A percentile compares a stretch with the other conserved stretches of the same genome.
Evolutionary conservation across 176 grass and related monocot species (phyloP).

Genomic region (maize (Zea mays)): Zm-B73-REFERENCE-NAM-5.0 NC_050101.1:162655501-162656000

Average conservation of each 20-base stretch:
- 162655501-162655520: conserved; percentile 70
- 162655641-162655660: conserved; percentile 60
- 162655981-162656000: neutral
- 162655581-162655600: conserved; percentile 75
- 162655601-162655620: conserved; percentile 54
- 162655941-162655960: neutral
- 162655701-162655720: conserved; percentile 60
- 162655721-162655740: conserved; percentile 91
- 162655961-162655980: neutral
- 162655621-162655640: conserved; percentile 49
- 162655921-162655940: neutral
- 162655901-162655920: neutral
- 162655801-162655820: neutral
- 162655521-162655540: conserved; percentile 82
- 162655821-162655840: conserved; percentile 25
- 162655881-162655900: neutral
- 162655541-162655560: conserved; percentile 72
- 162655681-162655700: conserved; percentile 62
- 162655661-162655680: conserved; percentile 78
- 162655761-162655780: neutral
- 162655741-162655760: conserved; percentile 15
- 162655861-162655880: neutral
- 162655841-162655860: neutral
- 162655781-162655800: neutral
- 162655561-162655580: conserved; percentile 69